Percentiles rank a stretch among this genome's conserved stretches.
Evolutionary conservation across 306 rosid genomes (phyloP).

Genomic region (Boehmeria nivea): DNA sequence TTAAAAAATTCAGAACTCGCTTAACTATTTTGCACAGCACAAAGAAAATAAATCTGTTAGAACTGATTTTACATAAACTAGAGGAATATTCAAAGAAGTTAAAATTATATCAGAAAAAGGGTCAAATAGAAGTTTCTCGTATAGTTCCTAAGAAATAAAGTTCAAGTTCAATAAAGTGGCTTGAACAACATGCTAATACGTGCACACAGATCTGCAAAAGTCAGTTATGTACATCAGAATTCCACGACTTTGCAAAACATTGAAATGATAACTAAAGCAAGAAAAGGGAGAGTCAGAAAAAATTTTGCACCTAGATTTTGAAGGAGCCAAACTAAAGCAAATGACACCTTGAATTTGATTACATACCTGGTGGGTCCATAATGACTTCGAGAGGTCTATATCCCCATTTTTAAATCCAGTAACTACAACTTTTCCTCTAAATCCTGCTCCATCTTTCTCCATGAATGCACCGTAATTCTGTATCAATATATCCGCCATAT

Average conservation of each 20-base stretch:
- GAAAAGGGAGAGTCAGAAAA: background rate
- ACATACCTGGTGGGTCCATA: constrained; percentile 89
- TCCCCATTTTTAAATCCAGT: constrained; percentile 70
- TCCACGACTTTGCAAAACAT: background rate
- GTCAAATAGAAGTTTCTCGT: no score
- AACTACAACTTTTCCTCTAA: constrained; percentile 66
- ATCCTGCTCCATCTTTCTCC: constrained; percentile 93
- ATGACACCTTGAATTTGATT: constrained; percentile 6
- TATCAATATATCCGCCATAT: constrained; percentile 24
- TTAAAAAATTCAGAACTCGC: constrained; percentile 3
- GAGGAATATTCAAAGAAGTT: no score
- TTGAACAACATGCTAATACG: no score
- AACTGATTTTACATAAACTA: no score
- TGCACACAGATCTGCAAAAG: no score
- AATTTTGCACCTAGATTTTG: background rate
- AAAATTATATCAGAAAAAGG: no score
- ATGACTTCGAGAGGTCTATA: constrained; percentile 61
- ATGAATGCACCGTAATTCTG: constrained; percentile 90
- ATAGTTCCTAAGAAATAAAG: no score
- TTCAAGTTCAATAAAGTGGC: no score
- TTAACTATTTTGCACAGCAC: background rate
- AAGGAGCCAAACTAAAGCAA: background rate
- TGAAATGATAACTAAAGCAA: background rate
- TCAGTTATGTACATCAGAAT: no score
- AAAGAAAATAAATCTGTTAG: background rate